Percentiles rank a stretch among this genome's conserved stretches.
Evolutionary conservation across 78 protist genomes (phyloP).

Genomic region (Acrasis kona): DNA sequence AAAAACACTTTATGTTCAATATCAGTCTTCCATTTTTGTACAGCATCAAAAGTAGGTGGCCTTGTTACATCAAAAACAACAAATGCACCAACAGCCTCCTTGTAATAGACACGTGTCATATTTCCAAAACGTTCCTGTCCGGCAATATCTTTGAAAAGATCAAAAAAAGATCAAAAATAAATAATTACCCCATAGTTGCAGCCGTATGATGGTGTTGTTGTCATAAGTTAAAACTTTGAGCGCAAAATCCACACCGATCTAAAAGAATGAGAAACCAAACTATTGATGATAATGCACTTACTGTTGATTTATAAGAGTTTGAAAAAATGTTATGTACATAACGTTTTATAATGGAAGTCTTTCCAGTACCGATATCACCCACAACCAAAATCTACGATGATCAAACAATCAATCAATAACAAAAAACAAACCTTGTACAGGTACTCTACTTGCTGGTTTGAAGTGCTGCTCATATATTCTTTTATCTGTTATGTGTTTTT

Average conservation of each 20-base stretch:
- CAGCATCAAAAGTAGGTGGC: conserved; percentile 67
- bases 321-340: conserved; percentile 69
- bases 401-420: neutral
- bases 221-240: conserved; percentile 71
- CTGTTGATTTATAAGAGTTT: conserved; percentile 76
- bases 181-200: conserved; percentile 80
- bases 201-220: conserved; percentile 49
- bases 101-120: conserved; percentile 89
- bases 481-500: no score
- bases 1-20: conserved; percentile 58
- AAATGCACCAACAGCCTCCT: conserved; percentile 91
- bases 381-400: conserved; percentile 29
- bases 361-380: conserved; percentile 56
- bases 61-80: conserved; percentile 83
- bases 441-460: neutral
- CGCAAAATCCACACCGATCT: conserved; percentile 93
- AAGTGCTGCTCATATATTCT: no score
- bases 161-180: conserved; percentile 19
- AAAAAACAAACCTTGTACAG: neutral
- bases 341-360: conserved; percentile 57
- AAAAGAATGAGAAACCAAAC: neutral
- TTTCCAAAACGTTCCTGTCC: conserved; percentile 63
- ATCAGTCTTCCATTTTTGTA: conserved; percentile 82
- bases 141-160: conserved; percentile 27
- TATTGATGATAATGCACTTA: conserved; percentile 20